These are phyloP conservation scores for Xylariaceae sp. DNA, from an alignment of 2,329 filamentous ascomycete genomes.

Conservation along the genomic window DNA sequence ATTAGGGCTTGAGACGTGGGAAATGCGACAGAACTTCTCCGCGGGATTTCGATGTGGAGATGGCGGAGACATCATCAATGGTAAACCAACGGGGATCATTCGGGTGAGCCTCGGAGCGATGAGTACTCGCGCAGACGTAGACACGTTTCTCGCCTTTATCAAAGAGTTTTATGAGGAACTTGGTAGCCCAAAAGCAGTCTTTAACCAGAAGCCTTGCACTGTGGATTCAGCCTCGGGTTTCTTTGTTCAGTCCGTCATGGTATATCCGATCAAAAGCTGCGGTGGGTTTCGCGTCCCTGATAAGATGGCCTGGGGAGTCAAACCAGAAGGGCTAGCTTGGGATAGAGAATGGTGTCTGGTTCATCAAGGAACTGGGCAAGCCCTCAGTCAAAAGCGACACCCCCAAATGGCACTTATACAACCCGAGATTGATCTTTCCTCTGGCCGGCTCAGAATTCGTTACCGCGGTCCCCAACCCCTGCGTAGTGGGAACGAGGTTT, in stretches of 20 bases:
- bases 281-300: conserved; percentile 69
- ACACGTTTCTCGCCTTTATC: conserved; percentile 67
- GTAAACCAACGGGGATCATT: conserved; percentile 84
- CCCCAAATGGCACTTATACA: conserved; percentile 82
- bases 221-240: conserved; percentile 28
- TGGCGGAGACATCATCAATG: conserved; percentile 75
- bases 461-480: conserved; percentile 36
- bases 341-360: conserved; percentile 96
- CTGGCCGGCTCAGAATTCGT: conserved; percentile 60
- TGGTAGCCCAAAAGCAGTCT: conserved; percentile 11
- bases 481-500: conserved; percentile 33
- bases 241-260: conserved; percentile 60
- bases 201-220: background rate
- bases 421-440: conserved; percentile 67
- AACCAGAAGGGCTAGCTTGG: conserved; percentile 81
- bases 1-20: conserved; percentile 71
- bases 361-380: conserved; percentile 78
- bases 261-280: conserved; percentile 96
- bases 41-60: conserved; percentile 80
- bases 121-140: conserved; percentile 74
- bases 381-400: conserved; percentile 83
- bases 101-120: conserved; percentile 85
- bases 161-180: conserved; percentile 57
- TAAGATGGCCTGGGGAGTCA: conserved; percentile 68
- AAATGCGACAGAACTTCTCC: conserved; percentile 81